Conservation (phyloP, 768 basidiomycete genomes). For the Leccinum sublutescens region DNA sequence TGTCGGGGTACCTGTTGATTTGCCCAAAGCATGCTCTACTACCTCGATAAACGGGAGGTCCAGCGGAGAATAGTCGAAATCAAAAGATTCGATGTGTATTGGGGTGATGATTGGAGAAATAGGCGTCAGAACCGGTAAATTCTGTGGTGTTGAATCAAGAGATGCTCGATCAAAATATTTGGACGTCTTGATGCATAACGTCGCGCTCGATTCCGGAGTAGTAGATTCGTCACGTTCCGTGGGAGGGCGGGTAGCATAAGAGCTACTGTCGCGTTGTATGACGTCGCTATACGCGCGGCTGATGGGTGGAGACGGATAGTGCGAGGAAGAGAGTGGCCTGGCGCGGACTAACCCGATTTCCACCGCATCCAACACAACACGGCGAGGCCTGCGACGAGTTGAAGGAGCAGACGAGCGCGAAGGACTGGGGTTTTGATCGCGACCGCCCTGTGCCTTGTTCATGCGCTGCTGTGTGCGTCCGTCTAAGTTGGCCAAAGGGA, state of each 20-base stretch:
- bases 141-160: neutral
- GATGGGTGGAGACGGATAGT: conserved; percentile 9
- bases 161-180: conserved; percentile 17
- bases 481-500: too few species aligned
- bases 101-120: conserved; percentile 7
- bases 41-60: neutral
- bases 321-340: neutral
- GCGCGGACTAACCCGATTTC: conserved; percentile 13
- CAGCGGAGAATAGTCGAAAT: conserved; percentile 1
- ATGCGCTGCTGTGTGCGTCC: too few species aligned
- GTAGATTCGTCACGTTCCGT: neutral
- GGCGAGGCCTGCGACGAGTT: neutral
- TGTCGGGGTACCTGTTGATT: neutral
- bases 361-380: conserved; percentile 17
- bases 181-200: conserved; percentile 10
- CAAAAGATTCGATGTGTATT: conserved; percentile 5
- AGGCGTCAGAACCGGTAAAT: neutral
- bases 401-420: neutral
- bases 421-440: neutral
- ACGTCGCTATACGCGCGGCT: neutral
- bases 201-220: neutral
- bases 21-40: neutral
- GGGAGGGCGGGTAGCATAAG: neutral
- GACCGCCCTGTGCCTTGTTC: neutral
- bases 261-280: too few species aligned